phyloP scores from a whole-genome alignment of 352 stramenopile species.

The Globisporangium sylvaticum region DNA sequence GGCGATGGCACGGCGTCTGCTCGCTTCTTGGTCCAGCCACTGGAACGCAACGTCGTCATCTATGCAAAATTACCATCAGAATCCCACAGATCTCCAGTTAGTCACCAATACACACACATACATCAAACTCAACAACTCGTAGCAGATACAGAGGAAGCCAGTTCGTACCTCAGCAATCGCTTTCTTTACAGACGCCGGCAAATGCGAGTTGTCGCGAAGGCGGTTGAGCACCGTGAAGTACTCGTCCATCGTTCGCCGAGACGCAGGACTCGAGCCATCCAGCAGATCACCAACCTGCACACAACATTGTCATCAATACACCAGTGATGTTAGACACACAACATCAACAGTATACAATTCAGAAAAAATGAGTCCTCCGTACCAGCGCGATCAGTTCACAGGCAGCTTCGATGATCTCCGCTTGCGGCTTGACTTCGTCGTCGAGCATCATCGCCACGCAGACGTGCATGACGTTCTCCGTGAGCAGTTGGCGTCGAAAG shows the following conservation, averaged over 20 bases:
- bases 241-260: constrained; percentile 76
- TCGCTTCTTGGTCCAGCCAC: constrained; percentile 64
- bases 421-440: constrained; percentile 55
- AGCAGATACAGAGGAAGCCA: neutral
- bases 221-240: constrained; percentile 72
- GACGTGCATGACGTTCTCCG: constrained; percentile 84
- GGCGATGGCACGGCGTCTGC: constrained; percentile 12
- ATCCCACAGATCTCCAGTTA: neutral
- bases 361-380: too few relatives aligned
- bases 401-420: constrained; percentile 62
- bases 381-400: constrained; percentile 63
- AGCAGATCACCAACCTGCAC: constrained; percentile 70
- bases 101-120: neutral
- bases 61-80: constrained; percentile 12
- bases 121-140: neutral
- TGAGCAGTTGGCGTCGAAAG: constrained; percentile 73
- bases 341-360: too few relatives aligned
- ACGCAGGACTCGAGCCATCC: constrained; percentile 78
- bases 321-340: neutral
- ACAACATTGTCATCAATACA: neutral
- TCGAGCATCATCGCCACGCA: constrained; percentile 85
- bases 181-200: constrained; percentile 33
- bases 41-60: constrained; percentile 36
- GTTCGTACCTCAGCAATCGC: constrained; percentile 48
- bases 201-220: constrained; percentile 35